A percentile compares a stretch with the other conserved stretches of the same genome.
Conservation (phyloP, 345 rosid genomes). For the Syzygium jambos region DNA sequence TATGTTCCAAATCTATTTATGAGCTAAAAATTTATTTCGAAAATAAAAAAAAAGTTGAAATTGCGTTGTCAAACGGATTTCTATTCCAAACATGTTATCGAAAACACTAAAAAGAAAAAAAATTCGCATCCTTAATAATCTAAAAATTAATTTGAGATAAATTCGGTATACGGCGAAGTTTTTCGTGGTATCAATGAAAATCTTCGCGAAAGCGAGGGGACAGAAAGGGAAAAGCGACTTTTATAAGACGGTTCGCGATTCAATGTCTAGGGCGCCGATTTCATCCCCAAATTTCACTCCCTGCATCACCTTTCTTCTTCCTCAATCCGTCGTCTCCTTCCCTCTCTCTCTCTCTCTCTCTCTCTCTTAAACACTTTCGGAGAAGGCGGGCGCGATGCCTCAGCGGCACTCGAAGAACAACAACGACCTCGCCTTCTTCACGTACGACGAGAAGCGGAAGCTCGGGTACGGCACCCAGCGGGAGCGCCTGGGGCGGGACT, state of each 20-base stretch:
- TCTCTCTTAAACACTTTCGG: too few species aligned
- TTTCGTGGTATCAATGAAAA: not conserved
- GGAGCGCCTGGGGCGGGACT: constrained; percentile 93
- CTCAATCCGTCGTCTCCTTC: not conserved
- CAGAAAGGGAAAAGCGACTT: not conserved
- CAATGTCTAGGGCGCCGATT: not conserved
- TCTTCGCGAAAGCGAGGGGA: not conserved
- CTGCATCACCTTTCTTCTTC: not conserved
- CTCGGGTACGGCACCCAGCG: constrained; percentile 93
- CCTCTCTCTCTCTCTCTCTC: not conserved
- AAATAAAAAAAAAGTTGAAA: too few species aligned
- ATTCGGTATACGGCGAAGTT: too few species aligned
- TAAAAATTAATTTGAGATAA: too few species aligned
- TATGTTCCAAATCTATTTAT: too few species aligned
- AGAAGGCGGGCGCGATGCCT: constrained; percentile 18
- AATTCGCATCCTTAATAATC: too few species aligned
- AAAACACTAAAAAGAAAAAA: too few species aligned
- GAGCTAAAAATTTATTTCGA: too few species aligned
- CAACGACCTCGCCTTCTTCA: constrained; percentile 93
- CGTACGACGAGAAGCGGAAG: constrained; percentile 94
- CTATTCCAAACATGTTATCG: too few species aligned
- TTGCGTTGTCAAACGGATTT: too few species aligned
- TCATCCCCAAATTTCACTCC: not conserved
- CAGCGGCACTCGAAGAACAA: constrained; percentile 98
- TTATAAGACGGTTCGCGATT: not conserved